phyloP scores from a whole-genome alignment of 73 alveolate genomes.

The Paramecium sexaurelia region DNA sequence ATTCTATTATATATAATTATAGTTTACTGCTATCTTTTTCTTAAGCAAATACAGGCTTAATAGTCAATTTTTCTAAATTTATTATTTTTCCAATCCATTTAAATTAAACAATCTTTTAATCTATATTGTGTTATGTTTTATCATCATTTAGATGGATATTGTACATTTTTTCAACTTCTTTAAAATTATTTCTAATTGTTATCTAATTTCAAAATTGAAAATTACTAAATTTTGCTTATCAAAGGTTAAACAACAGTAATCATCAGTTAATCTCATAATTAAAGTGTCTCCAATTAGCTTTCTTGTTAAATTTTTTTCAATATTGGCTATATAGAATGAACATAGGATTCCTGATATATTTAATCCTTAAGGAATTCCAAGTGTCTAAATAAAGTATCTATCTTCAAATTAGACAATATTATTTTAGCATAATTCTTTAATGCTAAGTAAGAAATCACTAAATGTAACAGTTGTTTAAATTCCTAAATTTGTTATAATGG shows the following conservation, averaged over 20 bases:
- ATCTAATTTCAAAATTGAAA: neutral
- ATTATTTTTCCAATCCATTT: conserved; percentile 58
- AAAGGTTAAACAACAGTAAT: conserved; percentile 37
- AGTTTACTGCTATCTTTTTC: neutral
- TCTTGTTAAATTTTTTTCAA: neutral
- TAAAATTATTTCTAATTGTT: neutral
- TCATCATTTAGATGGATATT: neutral
- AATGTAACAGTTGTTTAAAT: neutral
- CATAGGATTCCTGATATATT: conserved; percentile 51
- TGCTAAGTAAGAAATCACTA: neutral
- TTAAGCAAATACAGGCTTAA: neutral
- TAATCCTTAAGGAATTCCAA: conserved; percentile 42
- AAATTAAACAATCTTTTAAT: neutral
- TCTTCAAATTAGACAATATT: conserved; percentile 24
- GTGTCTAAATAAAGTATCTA: conserved; percentile 29
- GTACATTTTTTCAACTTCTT: neutral
- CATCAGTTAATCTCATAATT: conserved; percentile 48
- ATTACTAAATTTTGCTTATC: neutral
- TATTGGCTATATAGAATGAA: conserved; percentile 30
- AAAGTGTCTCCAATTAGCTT: neutral
- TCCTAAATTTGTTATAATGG: neutral
- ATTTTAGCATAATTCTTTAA: conserved; percentile 17
- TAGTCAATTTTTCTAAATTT: neutral
- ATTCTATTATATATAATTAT: conserved; percentile 1
- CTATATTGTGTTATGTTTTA: neutral